Conservation (phyloP, 1,139 yeast genomes). For the Nadsonia starkeyi-henricii region DNA sequence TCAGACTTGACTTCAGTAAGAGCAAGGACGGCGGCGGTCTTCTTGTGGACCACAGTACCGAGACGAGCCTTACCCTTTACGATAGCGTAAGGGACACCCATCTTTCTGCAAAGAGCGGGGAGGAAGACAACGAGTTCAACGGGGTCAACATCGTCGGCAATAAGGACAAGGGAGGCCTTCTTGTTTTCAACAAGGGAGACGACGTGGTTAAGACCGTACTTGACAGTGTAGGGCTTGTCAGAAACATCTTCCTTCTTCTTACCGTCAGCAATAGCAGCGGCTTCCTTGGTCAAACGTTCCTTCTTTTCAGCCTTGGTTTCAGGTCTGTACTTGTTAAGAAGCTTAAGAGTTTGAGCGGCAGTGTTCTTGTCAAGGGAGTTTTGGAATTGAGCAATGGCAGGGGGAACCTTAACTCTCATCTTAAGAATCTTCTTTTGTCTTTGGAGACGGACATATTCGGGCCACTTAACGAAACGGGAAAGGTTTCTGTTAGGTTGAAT, state of each 20-base stretch:
- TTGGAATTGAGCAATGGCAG: slow-evolving; percentile 93
- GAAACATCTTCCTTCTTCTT: slow-evolving; percentile 91
- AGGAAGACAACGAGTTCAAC: slow-evolving; percentile 91
- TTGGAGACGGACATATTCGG: slow-evolving; percentile 91
- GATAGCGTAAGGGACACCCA: slow-evolving; percentile 98
- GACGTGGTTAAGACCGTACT: slow-evolving; percentile 98
- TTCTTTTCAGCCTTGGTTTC: slow-evolving; percentile 95
- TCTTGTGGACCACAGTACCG: slow-evolving; percentile 93
- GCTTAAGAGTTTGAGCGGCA: slow-evolving; percentile 91
- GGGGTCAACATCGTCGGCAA: slow-evolving; percentile 98
- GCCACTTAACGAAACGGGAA: slow-evolving; percentile 95
- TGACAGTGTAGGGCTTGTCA: slow-evolving; percentile 89
- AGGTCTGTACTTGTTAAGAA: slow-evolving; percentile 97
- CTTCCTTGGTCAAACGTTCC: slow-evolving; percentile 97
- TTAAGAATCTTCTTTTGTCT: slow-evolving; percentile 95
- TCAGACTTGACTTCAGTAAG: slow-evolving; percentile 86
- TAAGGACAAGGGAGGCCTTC: slow-evolving; percentile 91
- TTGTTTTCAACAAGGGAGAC: slow-evolving; percentile 93
- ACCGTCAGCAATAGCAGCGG: slow-evolving; percentile 97
- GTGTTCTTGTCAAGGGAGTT: slow-evolving; percentile 95
- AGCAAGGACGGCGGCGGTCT: slow-evolving; percentile 95
- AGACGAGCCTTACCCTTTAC: slow-evolving; percentile 98
- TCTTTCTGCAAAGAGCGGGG: slow-evolving; percentile 97
- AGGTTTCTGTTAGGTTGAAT: slow-evolving; percentile 93
- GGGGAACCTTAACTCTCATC: slow-evolving; percentile 96